Evolutionary conservation across 192 early-diverging fungal genomes (phyloP), one percentile per base, ranked within the genome.

Genomic region (Mortierella hygrophila): DNA sequence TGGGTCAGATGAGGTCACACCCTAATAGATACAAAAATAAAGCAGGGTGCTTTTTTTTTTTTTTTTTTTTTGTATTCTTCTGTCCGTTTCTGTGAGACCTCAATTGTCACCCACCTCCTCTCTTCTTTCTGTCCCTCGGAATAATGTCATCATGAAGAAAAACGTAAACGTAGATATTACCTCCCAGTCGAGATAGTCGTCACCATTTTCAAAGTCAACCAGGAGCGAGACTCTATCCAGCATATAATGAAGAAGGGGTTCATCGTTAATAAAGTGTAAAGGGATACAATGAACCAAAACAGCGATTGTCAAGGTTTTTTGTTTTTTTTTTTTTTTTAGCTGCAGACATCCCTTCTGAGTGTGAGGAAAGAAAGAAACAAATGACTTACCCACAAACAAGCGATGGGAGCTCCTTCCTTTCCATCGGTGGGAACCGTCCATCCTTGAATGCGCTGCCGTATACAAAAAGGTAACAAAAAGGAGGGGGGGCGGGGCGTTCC

Each of bases 181-280:
- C 74, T 95, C 93, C 98, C 98, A 99, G 87, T 99, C 98, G 41
- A 94, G 80, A 76, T 94, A 95, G 79, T 94, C 85, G 10, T 81
- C 76, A 1, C 81, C 96, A 11, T 89, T 88, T 80, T 99, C 98
- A 92, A 99, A 99, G 52, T 98, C 87, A 11, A 93, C 94, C 63
- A 99, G 87, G 38, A 99, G 90, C 35, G 97, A 98, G 0, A 99
- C 96, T 5, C 89, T 89, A 68, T 42, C 38, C 8, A 13, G 10
- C 6, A 42, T 73, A 47, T 49, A 29, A 37, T 20, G 44, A 26
- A 42, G 65, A 47, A 26, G 32, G 32, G 49, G 18, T 20, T 4
- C 49, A 5, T 52, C 18, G 3, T 52, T 18, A 52, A 16, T 20
- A 52, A 52, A 46, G 11, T 46, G 44, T 46, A 15, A 46, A 46